A percentile compares a stretch with the other conserved stretches of the same genome.
Evolutionary conservation across 495 filamentous ascomycete species (phyloP).

Genomic region (Tuber borchii): DNA sequence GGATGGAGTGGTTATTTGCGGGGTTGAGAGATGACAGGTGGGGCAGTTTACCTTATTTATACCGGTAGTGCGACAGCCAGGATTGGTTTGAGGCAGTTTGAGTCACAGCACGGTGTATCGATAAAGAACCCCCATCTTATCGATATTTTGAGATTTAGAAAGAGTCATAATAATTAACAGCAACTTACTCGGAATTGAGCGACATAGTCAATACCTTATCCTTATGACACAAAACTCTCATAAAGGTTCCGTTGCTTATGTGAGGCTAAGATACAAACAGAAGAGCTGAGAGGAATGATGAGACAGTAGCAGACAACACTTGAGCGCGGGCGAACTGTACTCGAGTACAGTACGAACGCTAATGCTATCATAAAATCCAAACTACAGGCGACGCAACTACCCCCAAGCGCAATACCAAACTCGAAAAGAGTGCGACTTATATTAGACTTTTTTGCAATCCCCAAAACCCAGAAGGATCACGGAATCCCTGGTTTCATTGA

Average conservation of each 20-base stretch:
- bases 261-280: background rate
- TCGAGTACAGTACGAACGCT: background rate
- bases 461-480: background rate
- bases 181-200: background rate
- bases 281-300: background rate
- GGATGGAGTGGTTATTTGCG: background rate
- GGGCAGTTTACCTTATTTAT: background rate
- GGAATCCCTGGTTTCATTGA: background rate
- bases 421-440: background rate
- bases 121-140: background rate
- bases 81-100: background rate
- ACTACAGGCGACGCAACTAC: background rate
- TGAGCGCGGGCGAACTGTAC: background rate
- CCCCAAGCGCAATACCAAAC: background rate
- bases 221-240: background rate
- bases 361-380: background rate
- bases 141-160: background rate
- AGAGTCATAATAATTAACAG: background rate
- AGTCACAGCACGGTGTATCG: background rate
- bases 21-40: background rate
- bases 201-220: background rate
- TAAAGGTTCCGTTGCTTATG: background rate
- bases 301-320: background rate
- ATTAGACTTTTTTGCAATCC: background rate
- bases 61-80: background rate